phyloP scores from a whole-genome alignment of 768 basidiomycete species.

The Podaxis rugospora region DNA sequence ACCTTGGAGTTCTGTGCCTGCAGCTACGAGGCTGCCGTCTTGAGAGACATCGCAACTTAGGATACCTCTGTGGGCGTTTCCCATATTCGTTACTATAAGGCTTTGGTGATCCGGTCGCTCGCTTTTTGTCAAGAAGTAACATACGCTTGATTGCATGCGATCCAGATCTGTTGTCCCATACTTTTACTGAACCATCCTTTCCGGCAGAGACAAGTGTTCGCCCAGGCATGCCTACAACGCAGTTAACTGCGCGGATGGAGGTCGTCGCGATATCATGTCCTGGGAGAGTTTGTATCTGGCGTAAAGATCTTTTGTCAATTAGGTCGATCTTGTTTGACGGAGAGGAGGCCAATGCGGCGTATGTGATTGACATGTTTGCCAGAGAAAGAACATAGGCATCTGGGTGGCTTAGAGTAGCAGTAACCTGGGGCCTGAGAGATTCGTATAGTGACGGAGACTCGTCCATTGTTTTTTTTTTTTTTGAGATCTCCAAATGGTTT shows the following conservation, averaged over 20 bases:
- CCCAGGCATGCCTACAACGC: slow-evolving; percentile 35
- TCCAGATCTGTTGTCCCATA: slow-evolving; percentile 69
- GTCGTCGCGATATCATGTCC: slow-evolving; percentile 62
- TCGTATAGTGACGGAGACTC: slow-evolving; percentile 3
- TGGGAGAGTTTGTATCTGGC: slow-evolving; percentile 37
- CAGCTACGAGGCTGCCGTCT: slow-evolving; percentile 72
- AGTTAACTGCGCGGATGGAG: slow-evolving; percentile 39
- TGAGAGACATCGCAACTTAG: slow-evolving; percentile 68
- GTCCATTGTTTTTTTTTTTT: background rate
- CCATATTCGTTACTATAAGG: slow-evolving; percentile 44
- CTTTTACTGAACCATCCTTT: slow-evolving; percentile 63
- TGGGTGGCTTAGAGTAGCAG: background rate
- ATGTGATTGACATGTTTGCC: slow-evolving; percentile 32
- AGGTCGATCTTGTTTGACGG: slow-evolving; percentile 65
- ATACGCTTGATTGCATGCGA: slow-evolving; percentile 55
- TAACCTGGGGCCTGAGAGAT: background rate
- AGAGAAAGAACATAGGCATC: slow-evolving; percentile 61
- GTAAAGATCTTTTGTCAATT: slow-evolving; percentile 57
- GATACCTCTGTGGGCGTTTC: slow-evolving; percentile 31
- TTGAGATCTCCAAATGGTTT: background rate
- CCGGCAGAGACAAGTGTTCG: slow-evolving; percentile 60
- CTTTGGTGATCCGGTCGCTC: slow-evolving; percentile 35
- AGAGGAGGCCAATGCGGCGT: slow-evolving; percentile 60
- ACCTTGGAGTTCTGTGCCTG: slow-evolving; percentile 75
- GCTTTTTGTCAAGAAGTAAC: slow-evolving; percentile 21